Conservation (phyloP, 192 early-diverging fungal genomes). For the Coemansia sp. region DNA sequence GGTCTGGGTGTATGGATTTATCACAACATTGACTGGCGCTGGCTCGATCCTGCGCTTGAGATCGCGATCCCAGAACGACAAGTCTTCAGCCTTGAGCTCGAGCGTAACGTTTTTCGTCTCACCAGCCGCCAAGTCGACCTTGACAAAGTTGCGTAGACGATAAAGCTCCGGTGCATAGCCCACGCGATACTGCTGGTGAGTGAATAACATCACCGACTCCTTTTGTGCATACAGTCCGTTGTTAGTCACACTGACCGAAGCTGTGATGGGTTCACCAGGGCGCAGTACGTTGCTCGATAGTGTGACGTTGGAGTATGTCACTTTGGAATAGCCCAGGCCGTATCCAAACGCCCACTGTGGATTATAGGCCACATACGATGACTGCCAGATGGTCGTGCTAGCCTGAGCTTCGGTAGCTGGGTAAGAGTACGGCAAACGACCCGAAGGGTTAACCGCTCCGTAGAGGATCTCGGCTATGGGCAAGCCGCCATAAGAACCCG, state of each 20-base stretch:
- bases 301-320: constrained; percentile 59
- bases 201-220: constrained; percentile 63
- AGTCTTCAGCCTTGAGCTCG: constrained; percentile 41
- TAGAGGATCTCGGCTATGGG: constrained; percentile 65
- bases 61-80: constrained; percentile 43
- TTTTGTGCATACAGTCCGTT: constrained; percentile 53
- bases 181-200: constrained; percentile 59
- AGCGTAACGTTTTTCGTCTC: constrained; percentile 53
- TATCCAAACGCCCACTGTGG: constrained; percentile 65
- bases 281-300: constrained; percentile 18
- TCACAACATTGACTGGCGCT: constrained; percentile 30
- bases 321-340: constrained; percentile 62
- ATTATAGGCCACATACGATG: constrained; percentile 43
- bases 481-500: constrained; percentile 66
- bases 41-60: constrained; percentile 38
- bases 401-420: constrained; percentile 56
- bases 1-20: constrained; percentile 32
- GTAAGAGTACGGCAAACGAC: constrained; percentile 66
- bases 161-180: constrained; percentile 61
- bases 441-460: constrained; percentile 65
- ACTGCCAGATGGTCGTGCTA: constrained; percentile 53
- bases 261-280: constrained; percentile 16
- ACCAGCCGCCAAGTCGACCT: constrained; percentile 50
- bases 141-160: constrained; percentile 61
- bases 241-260: constrained; percentile 55